phyloP scores from a whole-genome alignment of 1,284 basidiomycete species.

The Trichosporon sp. region DNA sequence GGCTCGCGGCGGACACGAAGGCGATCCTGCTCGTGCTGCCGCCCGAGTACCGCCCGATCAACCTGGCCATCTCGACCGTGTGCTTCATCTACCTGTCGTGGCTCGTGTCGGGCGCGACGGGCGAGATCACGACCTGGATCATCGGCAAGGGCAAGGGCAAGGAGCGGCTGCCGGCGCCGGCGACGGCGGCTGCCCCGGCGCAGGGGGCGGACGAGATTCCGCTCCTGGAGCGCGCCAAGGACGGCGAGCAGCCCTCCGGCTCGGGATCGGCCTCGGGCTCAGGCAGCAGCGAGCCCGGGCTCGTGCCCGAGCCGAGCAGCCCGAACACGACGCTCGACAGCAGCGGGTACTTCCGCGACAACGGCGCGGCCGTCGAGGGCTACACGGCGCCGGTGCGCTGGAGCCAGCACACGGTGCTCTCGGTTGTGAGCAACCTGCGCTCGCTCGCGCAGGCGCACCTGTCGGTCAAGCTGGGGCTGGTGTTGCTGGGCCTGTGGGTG shows the following conservation, averaged over 20 bases:
- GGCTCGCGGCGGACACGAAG: conserved; percentile 81
- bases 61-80: conserved; percentile 67
- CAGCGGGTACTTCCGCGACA: conserved; percentile 1
- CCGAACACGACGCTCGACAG: conserved; percentile 1
- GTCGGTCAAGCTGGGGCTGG: conserved; percentile 42
- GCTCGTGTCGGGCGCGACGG: conserved; percentile 68
- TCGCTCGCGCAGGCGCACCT: conserved; percentile 39
- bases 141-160: conserved; percentile 53
- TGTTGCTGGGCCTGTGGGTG: conserved; percentile 45
- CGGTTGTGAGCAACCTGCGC: conserved; percentile 27
- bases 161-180: conserved; percentile 28
- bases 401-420: conserved; percentile 34
- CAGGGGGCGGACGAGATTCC: conserved; percentile 38
- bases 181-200: conserved; percentile 23
- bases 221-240: conserved; percentile 38
- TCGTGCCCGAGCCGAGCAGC: neutral
- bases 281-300: neutral
- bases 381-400: conserved; percentile 26
- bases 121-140: conserved; percentile 65
- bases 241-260: conserved; percentile 12
- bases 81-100: conserved; percentile 75
- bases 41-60: conserved; percentile 67
- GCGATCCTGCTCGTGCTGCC: conserved; percentile 75
- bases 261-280: neutral
- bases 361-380: conserved; percentile 21